Percentiles rank a stretch among this genome's conserved stretches.
These are phyloP conservation scores for Candida freyschussii DNA, from an alignment of 1,139 yeast genomes.

Conservation along the genomic window DNA sequence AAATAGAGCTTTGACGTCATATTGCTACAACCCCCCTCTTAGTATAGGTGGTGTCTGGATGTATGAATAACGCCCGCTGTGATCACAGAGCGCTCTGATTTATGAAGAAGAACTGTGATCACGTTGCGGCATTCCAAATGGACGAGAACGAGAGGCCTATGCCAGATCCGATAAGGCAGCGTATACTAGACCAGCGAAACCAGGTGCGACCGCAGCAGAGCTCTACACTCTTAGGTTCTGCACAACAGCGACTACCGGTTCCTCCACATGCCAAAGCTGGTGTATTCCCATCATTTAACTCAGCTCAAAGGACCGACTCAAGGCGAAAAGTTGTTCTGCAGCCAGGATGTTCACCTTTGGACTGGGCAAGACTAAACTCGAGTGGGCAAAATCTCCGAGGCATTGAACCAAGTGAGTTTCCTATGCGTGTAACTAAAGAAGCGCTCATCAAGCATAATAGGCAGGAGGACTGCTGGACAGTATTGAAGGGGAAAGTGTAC, in stretches of 20 bases:
- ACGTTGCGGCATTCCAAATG: too few species aligned
- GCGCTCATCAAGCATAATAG: conserved; percentile 58
- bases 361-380: conserved; percentile 68
- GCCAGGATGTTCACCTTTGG: conserved; percentile 84
- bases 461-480: conserved; percentile 78
- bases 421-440: conserved; percentile 51
- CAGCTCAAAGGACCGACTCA: conserved; percentile 32
- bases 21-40: too few species aligned
- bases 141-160: conserved; percentile 1
- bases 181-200: conserved; percentile 5
- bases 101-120: too few species aligned
- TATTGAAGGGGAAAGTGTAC: conserved; percentile 74
- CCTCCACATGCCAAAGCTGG: conserved; percentile 24
- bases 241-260: neutral
- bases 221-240: neutral
- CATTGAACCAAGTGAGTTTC: conserved; percentile 32
- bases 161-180: conserved; percentile 7
- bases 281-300: conserved; percentile 23
- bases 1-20: too few species aligned
- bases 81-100: too few species aligned
- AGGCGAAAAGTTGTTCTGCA: conserved; percentile 56
- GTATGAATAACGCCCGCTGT: conserved; percentile 1
- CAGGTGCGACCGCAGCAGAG: neutral
- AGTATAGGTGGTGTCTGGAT: conserved; percentile 2
- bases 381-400: conserved; percentile 39